phyloP scores from a whole-genome alignment of 2,329 filamentous ascomycete species.

The Penicillium sp. region DNA sequence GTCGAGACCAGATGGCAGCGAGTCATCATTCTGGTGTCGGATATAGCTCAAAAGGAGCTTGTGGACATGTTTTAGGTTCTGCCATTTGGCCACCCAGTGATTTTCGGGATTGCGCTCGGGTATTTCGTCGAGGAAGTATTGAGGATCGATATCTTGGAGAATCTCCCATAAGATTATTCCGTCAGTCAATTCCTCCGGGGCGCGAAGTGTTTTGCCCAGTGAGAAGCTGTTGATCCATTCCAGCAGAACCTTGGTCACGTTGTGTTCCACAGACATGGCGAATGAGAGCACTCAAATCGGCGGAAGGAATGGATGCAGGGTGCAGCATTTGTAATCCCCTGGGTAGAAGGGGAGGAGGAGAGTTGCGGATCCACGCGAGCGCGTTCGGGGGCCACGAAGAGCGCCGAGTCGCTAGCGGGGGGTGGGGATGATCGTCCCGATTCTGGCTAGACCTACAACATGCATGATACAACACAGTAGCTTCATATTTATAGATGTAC shows the following conservation, averaged over 20 bases:
- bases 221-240: slow-evolving; percentile 52
- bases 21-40: slow-evolving; percentile 46
- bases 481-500: no score
- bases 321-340: slow-evolving; percentile 17
- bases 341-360: slow-evolving; percentile 3
- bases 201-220: slow-evolving; percentile 43
- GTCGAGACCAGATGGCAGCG: slow-evolving; percentile 43
- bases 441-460: neutral
- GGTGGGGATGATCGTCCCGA: slow-evolving; percentile 15
- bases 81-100: slow-evolving; percentile 51
- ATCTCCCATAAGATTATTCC: slow-evolving; percentile 50
- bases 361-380: slow-evolving; percentile 27
- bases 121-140: slow-evolving; percentile 50
- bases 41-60: slow-evolving; percentile 49
- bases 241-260: slow-evolving; percentile 46
- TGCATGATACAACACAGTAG: neutral
- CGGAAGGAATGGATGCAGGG: slow-evolving; percentile 6
- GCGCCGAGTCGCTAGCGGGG: slow-evolving; percentile 21
- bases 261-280: slow-evolving; percentile 47
- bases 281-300: slow-evolving; percentile 11
- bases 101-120: slow-evolving; percentile 46
- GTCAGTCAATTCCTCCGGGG: slow-evolving; percentile 45
- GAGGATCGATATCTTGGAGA: slow-evolving; percentile 50
- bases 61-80: slow-evolving; percentile 51
- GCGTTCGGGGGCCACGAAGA: slow-evolving; percentile 18